phyloP scores from a whole-genome alignment of 1,284 basidiomycete species.

The Fomitopsis pinicola region DNA sequence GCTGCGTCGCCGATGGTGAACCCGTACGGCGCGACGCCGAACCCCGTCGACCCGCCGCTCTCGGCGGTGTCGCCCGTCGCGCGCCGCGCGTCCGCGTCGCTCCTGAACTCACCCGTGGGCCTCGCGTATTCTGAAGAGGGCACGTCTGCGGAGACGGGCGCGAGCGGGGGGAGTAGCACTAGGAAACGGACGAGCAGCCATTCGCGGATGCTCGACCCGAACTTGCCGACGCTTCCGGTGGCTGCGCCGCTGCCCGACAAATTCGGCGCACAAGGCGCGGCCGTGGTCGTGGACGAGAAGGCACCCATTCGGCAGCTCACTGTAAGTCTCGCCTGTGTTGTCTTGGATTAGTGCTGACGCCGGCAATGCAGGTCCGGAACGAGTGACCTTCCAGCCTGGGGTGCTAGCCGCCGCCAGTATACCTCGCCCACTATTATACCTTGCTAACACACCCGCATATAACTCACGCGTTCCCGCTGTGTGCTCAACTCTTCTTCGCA shows the following conservation, averaged over 20 bases:
- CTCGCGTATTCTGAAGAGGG: conserved; percentile 1
- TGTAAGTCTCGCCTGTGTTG: conserved; percentile 11
- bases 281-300: conserved; percentile 8
- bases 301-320: conserved; percentile 17
- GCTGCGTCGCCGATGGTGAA: background rate
- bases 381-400: conserved; percentile 9
- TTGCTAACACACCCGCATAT: background rate
- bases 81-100: conserved; percentile 6
- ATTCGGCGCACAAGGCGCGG: conserved; percentile 14
- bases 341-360: background rate
- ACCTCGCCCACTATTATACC: conserved; percentile 5
- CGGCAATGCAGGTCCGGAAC: conserved; percentile 18
- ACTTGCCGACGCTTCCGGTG: conserved; percentile 15
- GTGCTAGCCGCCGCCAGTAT: background rate
- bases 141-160: conserved; percentile 1
- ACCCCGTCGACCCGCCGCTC: conserved; percentile 13
- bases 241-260: conserved; percentile 22
- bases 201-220: conserved; percentile 19
- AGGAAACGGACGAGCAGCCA: conserved; percentile 2
- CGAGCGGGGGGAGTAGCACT: background rate
- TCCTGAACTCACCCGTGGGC: conserved; percentile 9
- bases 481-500: background rate
- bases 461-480: background rate
- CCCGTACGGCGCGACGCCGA: conserved; percentile 3
- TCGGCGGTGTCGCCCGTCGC: background rate